These are phyloP conservation scores for Anaeramoeba flamelloides DNA, from an alignment of 78 protist species.

Conservation along the genomic window DNA sequence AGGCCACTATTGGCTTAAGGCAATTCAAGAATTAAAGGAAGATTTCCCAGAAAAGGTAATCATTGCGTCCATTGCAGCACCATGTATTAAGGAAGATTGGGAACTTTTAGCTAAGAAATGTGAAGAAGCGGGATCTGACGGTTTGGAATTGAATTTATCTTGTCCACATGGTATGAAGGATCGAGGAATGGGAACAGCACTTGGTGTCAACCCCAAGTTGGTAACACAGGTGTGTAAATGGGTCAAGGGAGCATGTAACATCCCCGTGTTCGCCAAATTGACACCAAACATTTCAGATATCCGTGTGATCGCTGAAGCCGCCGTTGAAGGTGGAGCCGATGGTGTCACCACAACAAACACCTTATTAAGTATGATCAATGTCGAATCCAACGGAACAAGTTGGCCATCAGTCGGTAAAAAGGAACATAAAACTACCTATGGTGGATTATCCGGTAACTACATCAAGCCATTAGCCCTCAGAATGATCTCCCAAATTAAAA, in stretches of 20 bases:
- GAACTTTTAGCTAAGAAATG: not conserved
- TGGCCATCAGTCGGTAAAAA: constrained; percentile 10
- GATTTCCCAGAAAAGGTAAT: constrained; percentile 17
- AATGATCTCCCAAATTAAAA: not conserved
- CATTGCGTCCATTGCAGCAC: constrained; percentile 19
- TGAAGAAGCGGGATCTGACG: constrained; percentile 16
- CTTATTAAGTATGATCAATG: not conserved
- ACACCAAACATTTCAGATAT: constrained; percentile 4
- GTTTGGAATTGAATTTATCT: constrained; percentile 11
- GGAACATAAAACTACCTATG: constrained; percentile 7
- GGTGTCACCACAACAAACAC: constrained; percentile 14
- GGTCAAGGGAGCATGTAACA: not conserved
- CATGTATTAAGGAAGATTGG: constrained; percentile 18
- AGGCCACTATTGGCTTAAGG: constrained; percentile 63
- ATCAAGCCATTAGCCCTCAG: constrained; percentile 10
- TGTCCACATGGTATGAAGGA: constrained; percentile 10
- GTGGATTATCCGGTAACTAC: constrained; percentile 10
- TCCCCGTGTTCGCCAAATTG: constrained; percentile 16
- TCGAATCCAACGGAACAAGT: not conserved
- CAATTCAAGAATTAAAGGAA: constrained; percentile 11
- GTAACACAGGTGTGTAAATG: not conserved
- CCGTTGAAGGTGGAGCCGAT: constrained; percentile 12
- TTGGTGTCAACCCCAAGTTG: not conserved
- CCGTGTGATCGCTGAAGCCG: constrained; percentile 10
- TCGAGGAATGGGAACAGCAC: not conserved